These are phyloP conservation scores for Colletotrichum cuscutae DNA, from an alignment of 2,329 filamentous ascomycete species.

Conservation along the genomic window DNA sequence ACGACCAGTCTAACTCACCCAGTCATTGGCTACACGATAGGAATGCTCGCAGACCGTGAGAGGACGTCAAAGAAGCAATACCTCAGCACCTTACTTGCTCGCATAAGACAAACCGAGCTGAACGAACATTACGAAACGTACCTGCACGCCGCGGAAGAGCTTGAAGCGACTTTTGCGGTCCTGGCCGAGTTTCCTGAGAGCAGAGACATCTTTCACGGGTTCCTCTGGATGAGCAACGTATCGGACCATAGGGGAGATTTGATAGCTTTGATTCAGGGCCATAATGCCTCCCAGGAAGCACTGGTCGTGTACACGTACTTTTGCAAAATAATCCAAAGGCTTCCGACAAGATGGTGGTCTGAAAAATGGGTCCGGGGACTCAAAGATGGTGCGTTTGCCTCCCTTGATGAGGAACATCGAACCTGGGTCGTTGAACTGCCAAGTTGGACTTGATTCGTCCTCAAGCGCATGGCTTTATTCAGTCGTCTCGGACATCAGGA, in stretches of 20 bases:
- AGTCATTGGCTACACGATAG: not conserved
- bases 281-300: conserved; percentile 38
- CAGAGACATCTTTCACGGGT: conserved; percentile 49
- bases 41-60: not conserved
- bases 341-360: conserved; percentile 47
- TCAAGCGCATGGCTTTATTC: too few species aligned
- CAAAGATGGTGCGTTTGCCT: conserved; percentile 41
- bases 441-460: too few species aligned
- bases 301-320: conserved; percentile 48
- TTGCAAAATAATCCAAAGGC: conserved; percentile 43
- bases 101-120: not conserved
- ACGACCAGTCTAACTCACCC: not conserved
- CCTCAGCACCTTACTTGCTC: not conserved
- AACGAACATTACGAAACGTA: not conserved
- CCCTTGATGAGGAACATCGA: conserved; percentile 47
- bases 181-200: not conserved
- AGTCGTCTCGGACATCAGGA: too few species aligned
- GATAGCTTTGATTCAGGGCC: conserved; percentile 44
- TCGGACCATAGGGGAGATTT: conserved; percentile 42
- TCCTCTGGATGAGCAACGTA: conserved; percentile 50
- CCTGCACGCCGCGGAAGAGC: not conserved
- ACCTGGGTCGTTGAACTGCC: conserved; percentile 41
- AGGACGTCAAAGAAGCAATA: not conserved
- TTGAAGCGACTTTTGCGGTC: not conserved
- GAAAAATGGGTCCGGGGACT: conserved; percentile 46